phyloP scores from a whole-genome alignment of 805 yeast genomes.

The Barnettozyma botsteinii region DNA sequence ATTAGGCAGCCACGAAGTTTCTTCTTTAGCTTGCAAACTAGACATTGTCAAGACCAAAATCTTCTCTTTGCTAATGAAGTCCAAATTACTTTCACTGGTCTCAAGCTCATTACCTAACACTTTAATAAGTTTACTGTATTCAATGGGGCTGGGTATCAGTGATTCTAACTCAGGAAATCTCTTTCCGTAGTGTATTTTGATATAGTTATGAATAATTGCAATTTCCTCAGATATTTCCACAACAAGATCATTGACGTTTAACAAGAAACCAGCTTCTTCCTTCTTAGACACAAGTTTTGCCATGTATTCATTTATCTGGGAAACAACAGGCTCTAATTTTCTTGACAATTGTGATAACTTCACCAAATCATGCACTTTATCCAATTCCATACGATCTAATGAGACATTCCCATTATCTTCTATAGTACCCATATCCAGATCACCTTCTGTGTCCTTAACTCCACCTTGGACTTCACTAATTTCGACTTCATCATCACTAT shows the following conservation, averaged over 20 bases:
- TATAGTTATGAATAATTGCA: conserved; percentile 38
- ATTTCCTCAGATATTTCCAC: conserved; percentile 53
- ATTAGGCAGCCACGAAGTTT: conserved; percentile 25
- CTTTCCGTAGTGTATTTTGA: conserved; percentile 47
- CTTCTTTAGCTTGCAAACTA: conserved; percentile 42
- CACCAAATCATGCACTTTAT: conserved; percentile 13
- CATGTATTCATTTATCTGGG: conserved; percentile 16
- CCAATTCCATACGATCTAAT: conserved; percentile 9
- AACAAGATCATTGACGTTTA: conserved; percentile 48
- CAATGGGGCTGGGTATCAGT: conserved; percentile 54
- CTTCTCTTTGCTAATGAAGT: conserved; percentile 55
- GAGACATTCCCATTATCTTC: conserved; percentile 1
- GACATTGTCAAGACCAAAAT: conserved; percentile 71
- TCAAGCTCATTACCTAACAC: conserved; percentile 45
- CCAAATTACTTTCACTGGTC: conserved; percentile 21
- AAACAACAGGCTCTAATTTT: conserved; percentile 15
- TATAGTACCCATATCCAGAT: neutral
- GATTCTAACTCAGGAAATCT: conserved; percentile 70
- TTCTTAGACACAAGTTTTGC: conserved; percentile 18
- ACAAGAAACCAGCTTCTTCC: conserved; percentile 44
- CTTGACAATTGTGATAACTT: conserved; percentile 10
- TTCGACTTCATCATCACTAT: conserved; percentile 5
- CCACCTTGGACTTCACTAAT: conserved; percentile 1
- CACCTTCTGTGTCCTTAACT: no score
- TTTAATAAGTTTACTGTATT: conserved; percentile 50